Conservation (phyloP, 371 early-diverging fungal species). For the Syncephalastrum racemosum region DNA sequence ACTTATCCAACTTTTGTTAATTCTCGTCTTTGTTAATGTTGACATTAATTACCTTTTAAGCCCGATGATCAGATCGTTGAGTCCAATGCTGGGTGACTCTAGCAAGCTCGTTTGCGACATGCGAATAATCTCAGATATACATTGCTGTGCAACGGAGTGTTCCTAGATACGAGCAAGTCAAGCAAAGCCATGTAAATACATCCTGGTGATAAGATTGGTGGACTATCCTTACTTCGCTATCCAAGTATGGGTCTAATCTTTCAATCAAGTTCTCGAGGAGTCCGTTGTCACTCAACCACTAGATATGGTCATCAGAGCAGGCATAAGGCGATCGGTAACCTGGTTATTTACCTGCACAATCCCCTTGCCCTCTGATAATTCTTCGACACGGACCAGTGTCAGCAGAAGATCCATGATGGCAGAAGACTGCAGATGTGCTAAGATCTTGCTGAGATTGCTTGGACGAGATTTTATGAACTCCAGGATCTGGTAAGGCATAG, state of each 20-base stretch:
- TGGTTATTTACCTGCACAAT: constrained; percentile 61
- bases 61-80: constrained; percentile 72
- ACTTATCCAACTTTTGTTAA: constrained; percentile 30
- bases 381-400: constrained; percentile 89
- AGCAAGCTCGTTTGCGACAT: constrained; percentile 77
- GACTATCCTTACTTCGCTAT: constrained; percentile 56
- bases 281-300: constrained; percentile 85
- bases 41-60: constrained; percentile 64
- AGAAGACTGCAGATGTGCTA: constrained; percentile 81
- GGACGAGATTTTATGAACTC: constrained; percentile 68
- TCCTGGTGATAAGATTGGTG: no score
- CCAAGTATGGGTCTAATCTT: constrained; percentile 76
- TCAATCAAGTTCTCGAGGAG: constrained; percentile 77
- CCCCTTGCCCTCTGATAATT: constrained; percentile 81
- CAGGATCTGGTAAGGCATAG: constrained; percentile 46
- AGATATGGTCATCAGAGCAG: constrained; percentile 1
- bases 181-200: not conserved
- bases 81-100: constrained; percentile 69
- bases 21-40: not conserved
- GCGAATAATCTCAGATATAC: constrained; percentile 88
- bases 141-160: constrained; percentile 88
- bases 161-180: constrained; percentile 42
- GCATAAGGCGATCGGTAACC: not conserved
- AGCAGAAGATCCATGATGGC: constrained; percentile 89
- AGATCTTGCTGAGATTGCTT: constrained; percentile 55